A percentile compares a stretch with the other conserved stretches of the same genome.
Conservation (phyloP, 2,329 filamentous ascomycete species). For the Westerdykella aurantiaca region DNA sequence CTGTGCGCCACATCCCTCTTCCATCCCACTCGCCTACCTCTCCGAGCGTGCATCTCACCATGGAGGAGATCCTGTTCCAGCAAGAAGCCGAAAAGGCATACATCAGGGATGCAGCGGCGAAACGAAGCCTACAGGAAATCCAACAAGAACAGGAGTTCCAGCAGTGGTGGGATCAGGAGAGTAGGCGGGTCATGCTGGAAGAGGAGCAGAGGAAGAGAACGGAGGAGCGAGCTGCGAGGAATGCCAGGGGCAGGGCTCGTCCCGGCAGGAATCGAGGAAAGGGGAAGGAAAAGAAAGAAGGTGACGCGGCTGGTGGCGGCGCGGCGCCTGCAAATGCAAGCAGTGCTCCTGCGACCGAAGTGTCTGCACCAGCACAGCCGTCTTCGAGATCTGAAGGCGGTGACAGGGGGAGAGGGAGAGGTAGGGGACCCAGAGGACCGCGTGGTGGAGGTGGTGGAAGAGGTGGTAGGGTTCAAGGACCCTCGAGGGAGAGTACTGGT, state of each 20-base stretch:
- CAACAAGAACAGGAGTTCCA: slow-evolving; percentile 96
- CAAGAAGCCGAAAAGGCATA: slow-evolving; percentile 79
- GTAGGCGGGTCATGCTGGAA: slow-evolving; percentile 61
- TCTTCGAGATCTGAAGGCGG: slow-evolving; percentile 10
- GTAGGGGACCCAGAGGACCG: slow-evolving; percentile 7
- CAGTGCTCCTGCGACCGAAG: slow-evolving; percentile 1
- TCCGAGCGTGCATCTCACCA: slow-evolving; percentile 61
- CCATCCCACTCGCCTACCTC: slow-evolving; percentile 58
- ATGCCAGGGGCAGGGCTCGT: slow-evolving; percentile 18
- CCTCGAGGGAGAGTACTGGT: slow-evolving; percentile 6
- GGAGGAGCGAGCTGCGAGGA: slow-evolving; percentile 22
- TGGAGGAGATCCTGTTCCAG: slow-evolving; percentile 83
- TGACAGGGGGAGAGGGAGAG: slow-evolving; percentile 6
- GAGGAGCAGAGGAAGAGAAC: slow-evolving; percentile 40
- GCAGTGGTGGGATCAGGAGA: slow-evolving; percentile 92
- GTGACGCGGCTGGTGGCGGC: slow-evolving; percentile 7
- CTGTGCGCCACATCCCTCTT: slow-evolving; percentile 45
- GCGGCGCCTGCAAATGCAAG: slow-evolving; percentile 14
- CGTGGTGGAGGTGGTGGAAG: slow-evolving; percentile 15
- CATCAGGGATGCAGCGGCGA: slow-evolving; percentile 77
- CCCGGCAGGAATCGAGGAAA: slow-evolving; percentile 19
- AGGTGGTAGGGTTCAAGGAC: slow-evolving; percentile 16
- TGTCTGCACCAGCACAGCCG: slow-evolving; percentile 5
- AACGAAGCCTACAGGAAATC: slow-evolving; percentile 86
- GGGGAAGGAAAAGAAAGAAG: slow-evolving; percentile 24